These are phyloP conservation scores for Umbilicus rupestris DNA, from an alignment of 164 flowering plant genomes.

Conservation along the genomic window DNA sequence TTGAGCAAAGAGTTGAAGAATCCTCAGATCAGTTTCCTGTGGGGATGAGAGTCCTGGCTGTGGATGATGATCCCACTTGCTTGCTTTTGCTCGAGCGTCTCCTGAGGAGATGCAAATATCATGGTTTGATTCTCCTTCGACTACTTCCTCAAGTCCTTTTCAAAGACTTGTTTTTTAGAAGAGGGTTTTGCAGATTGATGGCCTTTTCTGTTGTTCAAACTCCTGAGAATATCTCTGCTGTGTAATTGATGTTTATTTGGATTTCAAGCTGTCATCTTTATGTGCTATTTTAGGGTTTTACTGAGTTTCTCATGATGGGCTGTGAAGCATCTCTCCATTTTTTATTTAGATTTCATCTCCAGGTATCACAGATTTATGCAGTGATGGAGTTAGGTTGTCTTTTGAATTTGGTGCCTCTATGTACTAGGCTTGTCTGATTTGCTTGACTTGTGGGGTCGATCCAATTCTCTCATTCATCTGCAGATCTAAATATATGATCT, in stretches of 20 bases:
- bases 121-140: conserved; percentile 11
- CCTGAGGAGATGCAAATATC: conserved; percentile 15
- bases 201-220: background rate
- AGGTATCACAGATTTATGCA: background rate
- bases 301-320: background rate
- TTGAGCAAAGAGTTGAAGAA: conserved; percentile 5
- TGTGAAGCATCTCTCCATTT: background rate
- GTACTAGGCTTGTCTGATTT: background rate
- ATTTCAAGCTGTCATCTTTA: background rate
- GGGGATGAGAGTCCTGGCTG: conserved; percentile 17
- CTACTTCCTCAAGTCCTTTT: background rate
- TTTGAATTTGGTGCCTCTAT: background rate
- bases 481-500: background rate
- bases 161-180: background rate
- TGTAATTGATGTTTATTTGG: background rate
- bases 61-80: conserved; percentile 18
- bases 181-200: background rate
- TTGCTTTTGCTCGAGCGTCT: conserved; percentile 13
- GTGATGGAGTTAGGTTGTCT: background rate
- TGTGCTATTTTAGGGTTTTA: background rate
- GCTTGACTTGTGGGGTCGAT: background rate
- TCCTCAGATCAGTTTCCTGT: conserved; percentile 6
- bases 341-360: background rate
- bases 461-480: background rate
- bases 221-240: too few species aligned